A percentile compares a stretch with the other conserved stretches of the same genome.
Conservation (phyloP, 495 filamentous ascomycete genomes). For the Thermothielavioides terrestris region DNA sequence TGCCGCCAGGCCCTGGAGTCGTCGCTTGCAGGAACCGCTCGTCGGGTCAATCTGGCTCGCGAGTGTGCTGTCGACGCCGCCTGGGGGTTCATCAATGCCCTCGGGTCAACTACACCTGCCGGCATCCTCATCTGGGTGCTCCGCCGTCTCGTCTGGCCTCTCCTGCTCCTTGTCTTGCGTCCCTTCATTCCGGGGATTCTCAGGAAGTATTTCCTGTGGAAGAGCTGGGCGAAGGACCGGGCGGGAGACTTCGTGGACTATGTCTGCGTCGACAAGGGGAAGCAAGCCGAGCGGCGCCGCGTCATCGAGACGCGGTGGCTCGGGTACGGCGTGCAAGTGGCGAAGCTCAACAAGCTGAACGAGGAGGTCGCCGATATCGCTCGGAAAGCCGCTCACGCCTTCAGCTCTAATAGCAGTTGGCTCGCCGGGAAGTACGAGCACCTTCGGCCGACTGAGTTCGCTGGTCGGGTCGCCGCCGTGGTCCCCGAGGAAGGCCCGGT, state of each 20-base stretch:
- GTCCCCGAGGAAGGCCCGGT: conserved; percentile 2
- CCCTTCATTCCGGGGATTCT: neutral
- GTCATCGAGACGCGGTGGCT: neutral
- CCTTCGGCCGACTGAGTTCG: neutral
- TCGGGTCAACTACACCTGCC: neutral
- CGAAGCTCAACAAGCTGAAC: neutral
- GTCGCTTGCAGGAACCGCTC: neutral
- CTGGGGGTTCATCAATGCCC: conserved; percentile 2
- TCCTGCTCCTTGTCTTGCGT: neutral
- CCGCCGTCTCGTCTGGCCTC: neutral
- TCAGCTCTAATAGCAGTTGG: neutral
- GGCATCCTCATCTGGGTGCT: neutral
- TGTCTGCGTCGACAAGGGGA: conserved; percentile 1
- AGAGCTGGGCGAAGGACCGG: neutral
- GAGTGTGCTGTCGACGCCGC: neutral
- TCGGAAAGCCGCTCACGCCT: neutral
- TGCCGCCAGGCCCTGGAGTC: neutral
- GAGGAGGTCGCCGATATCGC: neutral
- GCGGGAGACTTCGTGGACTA: conserved; percentile 1
- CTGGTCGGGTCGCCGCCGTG: neutral
- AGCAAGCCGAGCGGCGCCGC: neutral
- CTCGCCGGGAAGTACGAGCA: neutral
- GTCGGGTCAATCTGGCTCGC: conserved; percentile 1
- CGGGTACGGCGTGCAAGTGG: neutral
- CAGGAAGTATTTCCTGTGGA: neutral